Evolutionary conservation across 2,329 filamentous ascomycete species (phyloP).

Genomic region (Dendryphion nanum): DNA sequence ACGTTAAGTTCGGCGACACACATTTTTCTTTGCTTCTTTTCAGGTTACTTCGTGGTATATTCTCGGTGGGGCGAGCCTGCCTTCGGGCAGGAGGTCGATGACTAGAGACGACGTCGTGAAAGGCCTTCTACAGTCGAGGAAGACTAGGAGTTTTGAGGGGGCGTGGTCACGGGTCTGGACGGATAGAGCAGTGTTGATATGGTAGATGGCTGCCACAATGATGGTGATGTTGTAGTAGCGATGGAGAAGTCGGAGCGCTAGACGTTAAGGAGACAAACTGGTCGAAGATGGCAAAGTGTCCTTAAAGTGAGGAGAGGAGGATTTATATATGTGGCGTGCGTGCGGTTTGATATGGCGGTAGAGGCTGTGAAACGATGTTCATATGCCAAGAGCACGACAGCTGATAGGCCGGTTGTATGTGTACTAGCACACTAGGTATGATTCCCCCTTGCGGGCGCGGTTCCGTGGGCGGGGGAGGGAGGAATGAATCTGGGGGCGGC

Average conservation of each 20-base stretch:
- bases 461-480: constrained; percentile 3
- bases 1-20: constrained; percentile 52
- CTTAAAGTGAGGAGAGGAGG: not conserved
- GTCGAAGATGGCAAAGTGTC: not conserved
- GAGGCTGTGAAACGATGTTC: constrained; percentile 11
- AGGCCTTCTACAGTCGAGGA: constrained; percentile 9
- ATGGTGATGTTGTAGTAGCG: constrained; percentile 20
- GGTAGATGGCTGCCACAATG: constrained; percentile 6
- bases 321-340: constrained; percentile 22
- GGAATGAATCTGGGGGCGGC: constrained; percentile 4
- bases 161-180: constrained; percentile 17
- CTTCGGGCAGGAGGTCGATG: constrained; percentile 16
- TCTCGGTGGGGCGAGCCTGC: constrained; percentile 18
- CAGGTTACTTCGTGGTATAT: constrained; percentile 27
- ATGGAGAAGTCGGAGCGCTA: too few relatives aligned
- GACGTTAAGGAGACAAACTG: constrained; percentile 5
- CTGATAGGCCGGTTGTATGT: constrained; percentile 26
- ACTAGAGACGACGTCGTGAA: constrained; percentile 23
- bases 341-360: constrained; percentile 15
- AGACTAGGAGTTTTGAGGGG: constrained; percentile 3
- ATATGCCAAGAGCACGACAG: constrained; percentile 23
- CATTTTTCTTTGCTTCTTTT: constrained; percentile 35
- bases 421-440: too few relatives aligned
- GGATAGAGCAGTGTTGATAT: constrained; percentile 4
- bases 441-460: constrained; percentile 15